Conservation (phyloP, 2,329 filamentous ascomycete genomes). For the Monilinia vaccinii-corymbosi region DNA sequence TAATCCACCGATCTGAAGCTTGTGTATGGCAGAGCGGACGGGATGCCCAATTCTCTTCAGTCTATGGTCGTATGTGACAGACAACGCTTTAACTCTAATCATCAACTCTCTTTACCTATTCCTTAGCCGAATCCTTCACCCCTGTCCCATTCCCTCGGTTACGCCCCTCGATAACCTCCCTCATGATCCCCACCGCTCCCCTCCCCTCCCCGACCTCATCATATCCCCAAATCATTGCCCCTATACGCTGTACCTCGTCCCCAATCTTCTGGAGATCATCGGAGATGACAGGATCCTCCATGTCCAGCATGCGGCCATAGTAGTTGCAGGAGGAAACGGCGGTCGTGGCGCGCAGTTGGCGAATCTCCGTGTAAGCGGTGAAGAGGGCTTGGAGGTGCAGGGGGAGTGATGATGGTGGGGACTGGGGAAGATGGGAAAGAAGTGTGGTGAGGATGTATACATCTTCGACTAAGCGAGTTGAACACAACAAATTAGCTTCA, state of each 20-base stretch:
- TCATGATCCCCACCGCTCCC: not conserved
- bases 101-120: too few species aligned
- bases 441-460: not conserved
- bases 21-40: too few species aligned
- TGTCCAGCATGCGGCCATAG: not conserved
- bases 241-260: not conserved
- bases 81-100: too few species aligned
- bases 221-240: not conserved
- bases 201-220: not conserved
- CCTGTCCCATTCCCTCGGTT: not conserved
- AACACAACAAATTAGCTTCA: too few species aligned
- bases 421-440: not conserved
- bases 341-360: not conserved
- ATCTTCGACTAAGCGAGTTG: not conserved
- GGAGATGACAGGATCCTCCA: not conserved
- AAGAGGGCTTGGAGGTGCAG: conserved; percentile 13
- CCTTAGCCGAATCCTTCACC: not conserved
- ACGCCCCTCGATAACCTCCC: not conserved
- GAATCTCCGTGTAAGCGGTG: not conserved
- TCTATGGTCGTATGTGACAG: too few species aligned
- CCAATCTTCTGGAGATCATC: not conserved
- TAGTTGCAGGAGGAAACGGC: not conserved
- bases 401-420: fast-evolving
- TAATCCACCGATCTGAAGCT: too few species aligned
- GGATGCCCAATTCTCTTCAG: too few species aligned